These are phyloP conservation scores for Russula lepida DNA, from an alignment of 768 basidiomycete species.

Conservation along the genomic window DNA sequence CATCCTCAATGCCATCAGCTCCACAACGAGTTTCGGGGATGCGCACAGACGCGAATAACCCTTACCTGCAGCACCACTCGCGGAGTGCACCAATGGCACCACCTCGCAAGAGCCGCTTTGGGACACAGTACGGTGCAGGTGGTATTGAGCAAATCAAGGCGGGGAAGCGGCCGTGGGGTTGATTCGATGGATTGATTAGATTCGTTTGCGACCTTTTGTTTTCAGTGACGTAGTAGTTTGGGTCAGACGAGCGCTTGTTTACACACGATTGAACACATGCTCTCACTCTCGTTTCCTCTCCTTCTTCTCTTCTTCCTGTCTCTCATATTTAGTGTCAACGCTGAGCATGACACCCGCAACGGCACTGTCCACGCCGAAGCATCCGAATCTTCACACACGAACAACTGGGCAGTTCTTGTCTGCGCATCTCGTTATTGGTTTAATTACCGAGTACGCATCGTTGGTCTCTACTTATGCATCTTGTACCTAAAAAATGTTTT, in stretches of 20 bases:
- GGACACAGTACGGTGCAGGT: slow-evolving; percentile 3
- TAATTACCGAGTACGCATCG: slow-evolving; percentile 78
- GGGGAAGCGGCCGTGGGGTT: slow-evolving; percentile 3
- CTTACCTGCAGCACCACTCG: slow-evolving; percentile 14
- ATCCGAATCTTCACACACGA: slow-evolving; percentile 56
- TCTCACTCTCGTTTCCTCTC: background rate
- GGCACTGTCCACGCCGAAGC: slow-evolving; percentile 1
- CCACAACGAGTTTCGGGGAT: background rate
- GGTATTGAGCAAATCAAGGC: slow-evolving; percentile 5
- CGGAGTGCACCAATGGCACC: slow-evolving; percentile 1
- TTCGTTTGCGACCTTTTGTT: background rate
- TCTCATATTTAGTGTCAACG: background rate
- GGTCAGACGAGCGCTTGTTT: background rate
- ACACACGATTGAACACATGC: background rate
- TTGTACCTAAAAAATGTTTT: background rate
- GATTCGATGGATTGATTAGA: background rate
- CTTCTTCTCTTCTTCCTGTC: slow-evolving; percentile 3
- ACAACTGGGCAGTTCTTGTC: slow-evolving; percentile 98
- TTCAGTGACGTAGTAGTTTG: background rate
- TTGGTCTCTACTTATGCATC: background rate
- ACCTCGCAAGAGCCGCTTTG: slow-evolving; percentile 15
- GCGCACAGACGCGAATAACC: slow-evolving; percentile 6
- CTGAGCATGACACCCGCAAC: slow-evolving; percentile 5
- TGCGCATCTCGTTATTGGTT: slow-evolving; percentile 96
- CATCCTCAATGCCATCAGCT: slow-evolving; percentile 22